Conservation (phyloP, 2,329 filamentous ascomycete species). For the Alternaria gaisen region DNA sequence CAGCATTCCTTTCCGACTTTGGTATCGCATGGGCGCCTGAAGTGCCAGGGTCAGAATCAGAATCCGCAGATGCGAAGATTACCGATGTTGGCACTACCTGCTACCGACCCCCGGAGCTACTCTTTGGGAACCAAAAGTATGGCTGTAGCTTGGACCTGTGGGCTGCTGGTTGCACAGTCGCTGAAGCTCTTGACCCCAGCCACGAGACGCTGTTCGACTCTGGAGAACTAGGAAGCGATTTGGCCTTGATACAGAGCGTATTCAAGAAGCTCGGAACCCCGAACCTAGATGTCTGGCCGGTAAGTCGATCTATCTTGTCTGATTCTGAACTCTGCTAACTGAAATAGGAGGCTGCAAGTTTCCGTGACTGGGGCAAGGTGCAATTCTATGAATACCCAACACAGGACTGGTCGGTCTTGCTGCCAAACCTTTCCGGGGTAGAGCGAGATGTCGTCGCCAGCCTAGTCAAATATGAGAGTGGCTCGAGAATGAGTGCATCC, state of each 20-base stretch:
- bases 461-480: conserved; percentile 77
- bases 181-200: conserved; percentile 71
- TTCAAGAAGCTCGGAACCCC: conserved; percentile 93
- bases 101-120: conserved; percentile 87
- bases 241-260: conserved; percentile 89
- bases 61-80: conserved; percentile 75
- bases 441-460: conserved; percentile 72
- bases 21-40: conserved; percentile 85
- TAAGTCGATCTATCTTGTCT: conserved; percentile 46
- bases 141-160: conserved; percentile 82
- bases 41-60: conserved; percentile 69
- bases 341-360: conserved; percentile 66
- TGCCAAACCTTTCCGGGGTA: conserved; percentile 67
- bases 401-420: conserved; percentile 72
- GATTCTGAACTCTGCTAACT: conserved; percentile 14
- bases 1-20: conserved; percentile 87
- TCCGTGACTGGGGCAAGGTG: conserved; percentile 88
- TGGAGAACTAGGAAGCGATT: conserved; percentile 88
- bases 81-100: conserved; percentile 92
- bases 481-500: conserved; percentile 70
- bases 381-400: conserved; percentile 78
- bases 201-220: conserved; percentile 79
- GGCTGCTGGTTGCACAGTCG: conserved; percentile 84
- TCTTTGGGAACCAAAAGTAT: conserved; percentile 85
- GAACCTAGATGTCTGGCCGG: conserved; percentile 81